These are phyloP conservation scores for Gyromitra esculenta DNA, from an alignment of 2,329 filamentous ascomycete species.

Conservation along the genomic window DNA sequence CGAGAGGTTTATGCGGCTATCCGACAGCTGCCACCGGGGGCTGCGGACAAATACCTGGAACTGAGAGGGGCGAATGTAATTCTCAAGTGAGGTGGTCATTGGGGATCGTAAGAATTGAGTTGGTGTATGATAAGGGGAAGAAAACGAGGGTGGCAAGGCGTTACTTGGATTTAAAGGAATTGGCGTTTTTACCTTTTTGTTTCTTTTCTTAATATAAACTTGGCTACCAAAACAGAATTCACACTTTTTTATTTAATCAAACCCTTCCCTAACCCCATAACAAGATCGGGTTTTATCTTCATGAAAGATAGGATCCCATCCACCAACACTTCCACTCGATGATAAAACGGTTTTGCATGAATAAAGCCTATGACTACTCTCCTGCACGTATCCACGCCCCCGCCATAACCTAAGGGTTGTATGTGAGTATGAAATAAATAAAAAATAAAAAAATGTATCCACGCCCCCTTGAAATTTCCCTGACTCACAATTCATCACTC, in stretches of 20 bases:
- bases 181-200: conserved; percentile 12
- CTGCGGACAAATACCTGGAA: conserved; percentile 87
- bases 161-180: conserved; percentile 5
- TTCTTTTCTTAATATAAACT: neutral
- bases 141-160: conserved; percentile 7
- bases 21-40: conserved; percentile 79
- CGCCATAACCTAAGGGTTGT: no score
- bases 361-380: no score
- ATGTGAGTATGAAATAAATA: no score
- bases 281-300: neutral
- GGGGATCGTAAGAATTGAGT: neutral
- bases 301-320: neutral
- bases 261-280: neutral
- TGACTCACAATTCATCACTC: neutral
- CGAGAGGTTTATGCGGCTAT: conserved; percentile 89
- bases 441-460: no score
- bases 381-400: neutral
- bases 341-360: neutral
- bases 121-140: neutral
- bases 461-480: neutral
- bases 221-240: neutral
- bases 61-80: conserved; percentile 91
- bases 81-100: conserved; percentile 71
- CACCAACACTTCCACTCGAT: neutral
- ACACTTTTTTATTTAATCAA: neutral